Conservation (phyloP, 306 rosid genomes). For the Prunus fruticosa region DNA sequence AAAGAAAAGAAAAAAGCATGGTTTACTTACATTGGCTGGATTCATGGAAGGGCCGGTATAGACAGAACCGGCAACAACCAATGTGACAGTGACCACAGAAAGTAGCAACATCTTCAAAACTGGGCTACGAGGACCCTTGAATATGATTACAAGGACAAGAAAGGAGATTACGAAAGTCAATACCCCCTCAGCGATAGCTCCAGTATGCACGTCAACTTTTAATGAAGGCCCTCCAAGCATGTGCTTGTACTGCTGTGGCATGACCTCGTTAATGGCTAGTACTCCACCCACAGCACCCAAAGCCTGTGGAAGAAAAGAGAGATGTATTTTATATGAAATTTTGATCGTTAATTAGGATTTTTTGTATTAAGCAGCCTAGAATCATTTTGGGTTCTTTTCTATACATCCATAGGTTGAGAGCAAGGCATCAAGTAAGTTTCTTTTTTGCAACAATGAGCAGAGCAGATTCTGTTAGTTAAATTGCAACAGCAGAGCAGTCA, state of each 20-base stretch:
- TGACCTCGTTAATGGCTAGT: constrained; percentile 63
- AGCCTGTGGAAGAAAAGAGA: constrained; percentile 43
- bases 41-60: constrained; percentile 92
- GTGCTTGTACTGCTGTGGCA: constrained; percentile 62
- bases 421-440: background rate
- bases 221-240: constrained; percentile 81
- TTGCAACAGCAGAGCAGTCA: background rate
- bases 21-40: constrained; percentile 78
- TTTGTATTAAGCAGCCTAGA: background rate
- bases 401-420: background rate
- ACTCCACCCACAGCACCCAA: constrained; percentile 87
- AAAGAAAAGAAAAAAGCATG: background rate
- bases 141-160: constrained; percentile 60
- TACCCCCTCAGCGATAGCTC: constrained; percentile 75
- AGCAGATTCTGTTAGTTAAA: background rate
- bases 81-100: constrained; percentile 47
- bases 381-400: background rate
- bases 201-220: constrained; percentile 81
- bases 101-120: constrained; percentile 59
- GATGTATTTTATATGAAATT: background rate
- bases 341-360: background rate
- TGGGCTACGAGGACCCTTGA: constrained; percentile 68
- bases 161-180: constrained; percentile 74
- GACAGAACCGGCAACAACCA: constrained; percentile 58
- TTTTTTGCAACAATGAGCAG: background rate